Base-by-base conservation (phyloP, 306 rosid genomes). In the Morella rubra region DNA sequence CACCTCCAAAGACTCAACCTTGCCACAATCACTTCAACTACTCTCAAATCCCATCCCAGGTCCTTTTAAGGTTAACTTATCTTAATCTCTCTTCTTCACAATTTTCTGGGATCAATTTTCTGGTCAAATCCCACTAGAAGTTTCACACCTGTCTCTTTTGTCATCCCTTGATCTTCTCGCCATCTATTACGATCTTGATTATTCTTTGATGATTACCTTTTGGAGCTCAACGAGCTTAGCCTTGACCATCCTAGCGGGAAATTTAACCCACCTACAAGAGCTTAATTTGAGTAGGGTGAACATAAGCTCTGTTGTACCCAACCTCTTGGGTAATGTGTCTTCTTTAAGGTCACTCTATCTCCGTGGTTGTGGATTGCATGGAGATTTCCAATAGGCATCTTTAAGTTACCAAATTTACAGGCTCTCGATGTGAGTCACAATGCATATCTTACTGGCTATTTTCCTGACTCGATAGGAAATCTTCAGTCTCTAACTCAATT, bases 301-400 rank as follows among this genome's bases (percentile, higher is more conserved):
- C 6, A 51, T 51, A 13, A 51, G 19, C 55, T 51, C 19, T 15
- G 16, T 3, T 16, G n/a, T 15, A n/a, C 19, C 55, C 5, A 51
- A 51, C 16, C 14, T 51, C 16, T 51, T 51, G 7, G n/a, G n/a
- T 13, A 51, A 51, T 1, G 0, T 51, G 19, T 13, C n/a, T 15
- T 51, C 55, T 15, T 51, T 51, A 51, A 51, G n/a, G 3, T 51
- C 11, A 5, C 55, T 51, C 1, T 13, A 1, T 15, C 19, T 51
- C 0, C 0, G 6, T 15, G 0, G 7, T 13, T 13, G n/a, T 51
- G 19, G n/a, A 7, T 6, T 13, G 6, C 0, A 0, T 0, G 55
- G 19, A 14, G 55, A 51, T 13, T 3, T 51, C 19, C 19, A 51
- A 6, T 3, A 3, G n/a, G 55, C 1, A 51, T 51, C 0, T 51